Base-by-base conservation (phyloP, 352 stramenopile species). In the Phytophthora sp. region DNA sequence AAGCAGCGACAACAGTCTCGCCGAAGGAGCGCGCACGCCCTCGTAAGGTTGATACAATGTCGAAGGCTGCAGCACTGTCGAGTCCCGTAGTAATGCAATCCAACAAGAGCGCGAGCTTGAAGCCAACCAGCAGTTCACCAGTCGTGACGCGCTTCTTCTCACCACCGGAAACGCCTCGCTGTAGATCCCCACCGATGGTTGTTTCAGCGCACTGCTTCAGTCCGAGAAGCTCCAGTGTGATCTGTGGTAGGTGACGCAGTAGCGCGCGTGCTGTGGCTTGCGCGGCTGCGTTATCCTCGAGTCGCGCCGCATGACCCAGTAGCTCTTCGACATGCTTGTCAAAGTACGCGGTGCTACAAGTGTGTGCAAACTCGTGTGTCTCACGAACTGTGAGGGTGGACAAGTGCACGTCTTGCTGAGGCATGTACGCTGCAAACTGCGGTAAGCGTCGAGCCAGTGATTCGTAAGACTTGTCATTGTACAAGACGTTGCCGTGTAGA, bases 291-390 rank as follows among this genome's bases (percentile, higher is more conserved):
- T 81, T 81, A 12, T 72, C 69, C 12, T 68, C 41, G 1, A 15
- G 13, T 1, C 15, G 12, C 23, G 44, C 5, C 16, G 35, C 44
- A 29, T 50, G 44, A 33, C 51, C 68, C 36, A 96, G 68, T 65
- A 81, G 29, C 11, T 86, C 68, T 16, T 73, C 78, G 3, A 82
- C 66, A 73, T 60, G 50, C 24, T 75, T 63, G 1, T 56, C 35
- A 31, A 84, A 73, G 44, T 75, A 57, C 18, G 58, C 45, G 9
- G 66, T 79, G 35, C 82, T 87, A 63, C 84, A 97, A 50, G 94
- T 88, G 63, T 94, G 95, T 6, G 94, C 84, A 69, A 98, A 98
- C 27, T 74, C 73, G 27, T 98, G 84, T 7, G 92, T 98, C 68
- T 98, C 77, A 42, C 71, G 67, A 8, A 86, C 77, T 4, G 77